A percentile compares a stretch with the other conserved stretches of the same genome.
These are phyloP conservation scores for Porpolomopsis calyptriformis DNA, from an alignment of 768 basidiomycete genomes.

Conservation along the genomic window DNA sequence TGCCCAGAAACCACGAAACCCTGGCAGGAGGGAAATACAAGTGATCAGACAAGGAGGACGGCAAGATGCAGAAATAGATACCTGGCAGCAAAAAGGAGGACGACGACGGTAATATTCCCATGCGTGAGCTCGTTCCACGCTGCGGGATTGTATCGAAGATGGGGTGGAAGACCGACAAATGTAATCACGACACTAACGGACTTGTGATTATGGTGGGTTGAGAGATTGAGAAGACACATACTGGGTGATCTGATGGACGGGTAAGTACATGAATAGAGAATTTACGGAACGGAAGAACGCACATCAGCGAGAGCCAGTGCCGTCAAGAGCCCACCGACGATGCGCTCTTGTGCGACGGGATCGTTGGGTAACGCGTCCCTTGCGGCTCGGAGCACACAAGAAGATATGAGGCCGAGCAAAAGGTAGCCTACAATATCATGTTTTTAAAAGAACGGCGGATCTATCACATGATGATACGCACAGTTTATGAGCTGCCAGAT, in stretches of 20 bases:
- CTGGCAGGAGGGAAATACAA: conserved; percentile 20
- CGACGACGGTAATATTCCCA: conserved; percentile 60
- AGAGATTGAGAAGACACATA: conserved; percentile 15
- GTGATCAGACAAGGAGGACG: conserved; percentile 1
- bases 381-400: conserved; percentile 56
- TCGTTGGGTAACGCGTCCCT: conserved; percentile 48
- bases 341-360: conserved; percentile 54
- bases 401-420: conserved; percentile 52
- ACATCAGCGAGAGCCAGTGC: conserved; percentile 67
- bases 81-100: conserved; percentile 49
- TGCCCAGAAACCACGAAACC: conserved; percentile 44
- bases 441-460: not conserved
- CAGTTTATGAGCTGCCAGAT: conserved; percentile 55
- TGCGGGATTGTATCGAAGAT: conserved; percentile 37
- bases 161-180: conserved; percentile 45
- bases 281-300: conserved; percentile 17
- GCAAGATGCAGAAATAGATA: conserved; percentile 16
- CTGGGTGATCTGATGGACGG: conserved; percentile 53
- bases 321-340: conserved; percentile 50
- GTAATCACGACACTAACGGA: conserved; percentile 43
- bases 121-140: conserved; percentile 67
- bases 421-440: conserved; percentile 40
- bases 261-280: not conserved
- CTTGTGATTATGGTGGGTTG: not conserved
- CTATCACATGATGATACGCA: conserved; percentile 16